Evolutionary conservation across 2,329 filamentous ascomycete species (phyloP), one percentile per base, ranked within the genome.

Genomic region (Monosporascus sp.): DNA sequence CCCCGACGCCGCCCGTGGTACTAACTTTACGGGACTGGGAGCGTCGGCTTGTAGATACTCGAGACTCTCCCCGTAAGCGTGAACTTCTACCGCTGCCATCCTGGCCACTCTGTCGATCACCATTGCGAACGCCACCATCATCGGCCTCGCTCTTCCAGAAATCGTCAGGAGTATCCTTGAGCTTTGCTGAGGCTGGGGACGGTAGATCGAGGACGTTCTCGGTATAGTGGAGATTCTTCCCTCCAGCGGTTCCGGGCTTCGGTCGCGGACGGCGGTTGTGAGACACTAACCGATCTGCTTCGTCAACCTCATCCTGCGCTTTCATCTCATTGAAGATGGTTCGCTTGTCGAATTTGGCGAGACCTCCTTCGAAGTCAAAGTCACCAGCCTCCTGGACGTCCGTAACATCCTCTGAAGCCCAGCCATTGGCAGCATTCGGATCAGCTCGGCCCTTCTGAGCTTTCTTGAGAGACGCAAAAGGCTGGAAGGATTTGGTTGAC

Each of bases 401-500:
- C 0, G 90, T 97, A 22, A 93, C 92, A 65, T 97, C 93, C 66
- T 97, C 94, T 0, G 93, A 97, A 4, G 90, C 91, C 92, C 93
- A 97, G 3, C 90, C 93, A 67, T 90, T 95, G 44, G 90, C 81
- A 8, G 70, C 70, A 41, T 59, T 61, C 14, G 53, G 56, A 31
- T 67, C 67, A 46, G 67, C 70, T 60, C 70, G 75, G 52, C 68
- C 73, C 54, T 74, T 76, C 60, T 74, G 71, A 56, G 65, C 72
- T 67, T 70, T 80, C 74, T 80, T 90, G 2, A 86, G 67, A 1
- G 79, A 79, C 44, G 76, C 72, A 60, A 81, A 86, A 0, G 83
- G 83, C 63, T 86, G 83, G 55, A 86, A 86, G 0, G 81, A 82
- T 3, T 80, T 70, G 7, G 76, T 83, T 52, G 79, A 83, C 63